Base-by-base conservation (phyloP, 2,329 filamentous ascomycete genomes). In the Trichoderma arundinaceum region DNA sequence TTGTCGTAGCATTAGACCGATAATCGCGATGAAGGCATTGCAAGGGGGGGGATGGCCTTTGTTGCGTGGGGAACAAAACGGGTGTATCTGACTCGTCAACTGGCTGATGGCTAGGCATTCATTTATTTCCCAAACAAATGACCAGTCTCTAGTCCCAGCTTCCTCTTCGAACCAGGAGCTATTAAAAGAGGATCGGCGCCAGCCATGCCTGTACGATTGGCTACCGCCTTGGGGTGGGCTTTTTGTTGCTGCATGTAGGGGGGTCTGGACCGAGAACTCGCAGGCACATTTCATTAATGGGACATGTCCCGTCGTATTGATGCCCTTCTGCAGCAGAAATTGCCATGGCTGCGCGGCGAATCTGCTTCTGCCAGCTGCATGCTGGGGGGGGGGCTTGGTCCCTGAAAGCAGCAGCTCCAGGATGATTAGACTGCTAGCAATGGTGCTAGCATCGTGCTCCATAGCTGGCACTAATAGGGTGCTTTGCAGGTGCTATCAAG, bases 101-200 rank as follows among this genome's bases (percentile, higher is more conserved):
- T 44, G 58, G 32, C 38, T 41, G 58, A 49, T 17, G 58, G 49
- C 49, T 33, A 53, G 39, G 59, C 49, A 28, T 19, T 43, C 48
- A 62, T 32, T 52, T 43, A 19, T 9, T 44, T 43, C 48, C 22
- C 28, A 46, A 53, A 35, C 46, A 62, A 62, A 46, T 43, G 59
- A 62, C 59, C 39, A 35, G 59, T 62, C 46, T 44, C 19, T 41
- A 43, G 19, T 17, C 39, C 43, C 49, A 62, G 59, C 59, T 62
- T 62, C 59, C 59, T 52, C 33, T 62, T 53, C 59, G 17, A 62
- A 62, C 48, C 49, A 62, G 48, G 10, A 62, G 48, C 59, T 38
- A 54, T 46, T 53, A 54, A 62, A 62, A 53, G 59, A 62, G 48
- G 59, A 62, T 62, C 59, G 48, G 38, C 59, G 59, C 39, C 59